Evolutionary conservation across 768 basidiomycete species (phyloP).

Genomic region (Coprinellus aureogranulatus): DNA sequence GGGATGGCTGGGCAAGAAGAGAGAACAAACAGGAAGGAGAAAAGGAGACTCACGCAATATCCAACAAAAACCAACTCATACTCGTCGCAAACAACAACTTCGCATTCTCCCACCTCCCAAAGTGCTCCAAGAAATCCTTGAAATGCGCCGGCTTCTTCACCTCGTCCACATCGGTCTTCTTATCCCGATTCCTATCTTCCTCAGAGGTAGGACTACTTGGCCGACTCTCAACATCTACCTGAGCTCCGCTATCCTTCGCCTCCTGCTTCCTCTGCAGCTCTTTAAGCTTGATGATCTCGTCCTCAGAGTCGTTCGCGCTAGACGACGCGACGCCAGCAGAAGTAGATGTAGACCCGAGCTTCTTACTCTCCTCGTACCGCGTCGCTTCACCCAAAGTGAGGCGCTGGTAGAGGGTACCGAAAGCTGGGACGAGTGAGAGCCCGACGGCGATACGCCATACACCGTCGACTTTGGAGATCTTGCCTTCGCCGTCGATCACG

Average conservation of each 20-base stretch:
- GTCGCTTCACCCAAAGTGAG: conserved; percentile 70
- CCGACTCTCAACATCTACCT: not conserved
- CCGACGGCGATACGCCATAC: conserved; percentile 76
- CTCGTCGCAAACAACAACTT: conserved; percentile 69
- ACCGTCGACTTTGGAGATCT: conserved; percentile 68
- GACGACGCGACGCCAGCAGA: too few species aligned
- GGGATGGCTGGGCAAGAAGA: not conserved
- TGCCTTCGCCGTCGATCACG: conserved; percentile 56
- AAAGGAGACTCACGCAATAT: conserved; percentile 51
- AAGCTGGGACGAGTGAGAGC: conserved; percentile 72
- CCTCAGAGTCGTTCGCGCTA: conserved; percentile 16
- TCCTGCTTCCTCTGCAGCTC: conserved; percentile 17
- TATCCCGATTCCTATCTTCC: not conserved
- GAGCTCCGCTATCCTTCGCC: not conserved
- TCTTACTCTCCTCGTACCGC: conserved; percentile 47
- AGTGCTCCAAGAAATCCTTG: conserved; percentile 63
- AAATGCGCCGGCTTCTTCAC: conserved; percentile 51
- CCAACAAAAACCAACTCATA: conserved; percentile 72
- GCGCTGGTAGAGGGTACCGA: conserved; percentile 72
- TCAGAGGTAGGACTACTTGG: not conserved
- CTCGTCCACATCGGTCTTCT: conserved; percentile 11
- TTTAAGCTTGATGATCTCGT: conserved; percentile 31
- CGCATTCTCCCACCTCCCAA: conserved; percentile 68
- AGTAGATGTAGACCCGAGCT: too few species aligned
- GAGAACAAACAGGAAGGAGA: not conserved